Base-by-base conservation (phyloP, 352 stramenopile genomes). In the Phytophthora cactorum region DNA sequence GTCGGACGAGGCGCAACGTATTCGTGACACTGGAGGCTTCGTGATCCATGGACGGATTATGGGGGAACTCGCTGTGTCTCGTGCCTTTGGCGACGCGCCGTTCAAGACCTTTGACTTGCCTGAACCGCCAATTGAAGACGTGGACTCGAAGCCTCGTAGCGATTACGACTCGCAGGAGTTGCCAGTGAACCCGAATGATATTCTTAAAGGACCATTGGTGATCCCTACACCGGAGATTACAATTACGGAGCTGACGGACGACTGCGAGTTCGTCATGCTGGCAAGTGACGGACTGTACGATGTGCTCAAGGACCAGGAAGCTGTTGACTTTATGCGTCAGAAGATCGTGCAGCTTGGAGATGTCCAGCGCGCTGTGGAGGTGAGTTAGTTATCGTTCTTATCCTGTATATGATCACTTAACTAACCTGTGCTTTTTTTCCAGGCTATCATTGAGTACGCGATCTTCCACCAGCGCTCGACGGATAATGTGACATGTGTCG, bases 41-140 rank as follows among this genome's bases (percentile, higher is more conserved):
- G 87, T 95, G 27, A 94, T 95, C 49, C 85, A 95, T 43, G 88
- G 88, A 34, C 91, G 97, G 51, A 97, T 99, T 51, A 99, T 99
- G 96, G 88, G 88, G 28, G 86, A 96, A 63, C 71, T 96, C 5
- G 88, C 88, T 0, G 88, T 96, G 44, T 94, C 88, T 8, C 75
- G 88, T 14, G 88, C 88, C 1, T 96, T 96, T 57, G 88, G 88
- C 9, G 97, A 99, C 73, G 95, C 93, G 62, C 97, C 97, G 28
- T 99, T 99, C 76, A 99, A 99, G 80, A 96, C 90, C 43, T 93
- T 93, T 63, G 88, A 95, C 27, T 52, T 89, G 2, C 63, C 76
- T 0, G 77, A 91, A 44, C 76, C 83, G 8, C 72, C 80, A 9
- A 69, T 72, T 5, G 60, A 77, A 22, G 70, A 72, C 7, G 55